Percentiles rank a stretch among this genome's conserved stretches.
phyloP scores from a whole-genome alignment of 108 stramenopile genomes.

The Asterionellopsis glacialis region DNA sequence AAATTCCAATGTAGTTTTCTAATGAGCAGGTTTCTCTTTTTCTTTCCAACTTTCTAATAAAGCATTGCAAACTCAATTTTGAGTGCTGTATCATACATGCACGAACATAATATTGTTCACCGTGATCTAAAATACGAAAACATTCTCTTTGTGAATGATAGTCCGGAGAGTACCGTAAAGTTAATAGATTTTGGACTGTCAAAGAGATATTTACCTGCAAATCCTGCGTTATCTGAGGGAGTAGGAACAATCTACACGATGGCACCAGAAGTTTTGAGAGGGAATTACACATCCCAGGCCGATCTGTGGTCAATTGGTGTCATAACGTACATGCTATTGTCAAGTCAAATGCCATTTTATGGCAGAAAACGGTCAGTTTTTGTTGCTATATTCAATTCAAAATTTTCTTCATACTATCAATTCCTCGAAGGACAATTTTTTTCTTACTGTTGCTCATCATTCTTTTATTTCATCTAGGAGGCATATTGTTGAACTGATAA shows the following conservation, averaged over 20 bases:
- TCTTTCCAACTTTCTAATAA: too few species aligned
- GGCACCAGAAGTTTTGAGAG: constrained; percentile 80
- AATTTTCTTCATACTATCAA: too few species aligned
- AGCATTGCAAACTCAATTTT: constrained; percentile 17
- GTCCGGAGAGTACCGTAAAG: constrained; percentile 46
- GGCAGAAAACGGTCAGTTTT: constrained; percentile 31
- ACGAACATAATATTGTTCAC: constrained; percentile 72
- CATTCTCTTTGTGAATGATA: constrained; percentile 22
- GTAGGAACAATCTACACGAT: constrained; percentile 82
- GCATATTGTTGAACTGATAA: constrained; percentile 57
- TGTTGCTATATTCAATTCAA: too few species aligned
- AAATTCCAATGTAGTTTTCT: too few species aligned
- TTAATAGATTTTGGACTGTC: constrained; percentile 91
- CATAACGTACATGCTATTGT: constrained; percentile 75
- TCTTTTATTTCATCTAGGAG: not conserved
- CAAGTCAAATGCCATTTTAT: constrained; percentile 67
- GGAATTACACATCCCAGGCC: constrained; percentile 62
- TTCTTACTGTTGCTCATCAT: too few species aligned
- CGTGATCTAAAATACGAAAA: constrained; percentile 75
- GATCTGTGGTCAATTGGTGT: constrained; percentile 86
- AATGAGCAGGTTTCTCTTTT: too few species aligned
- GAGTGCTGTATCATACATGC: constrained; percentile 80
- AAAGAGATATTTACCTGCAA: constrained; percentile 32
- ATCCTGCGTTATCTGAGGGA: constrained; percentile 42
- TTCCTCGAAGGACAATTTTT: too few species aligned